These are phyloP conservation scores for Anastatica hierochuntica DNA, from an alignment of 345 rosid genomes.

Conservation along the genomic window DNA sequence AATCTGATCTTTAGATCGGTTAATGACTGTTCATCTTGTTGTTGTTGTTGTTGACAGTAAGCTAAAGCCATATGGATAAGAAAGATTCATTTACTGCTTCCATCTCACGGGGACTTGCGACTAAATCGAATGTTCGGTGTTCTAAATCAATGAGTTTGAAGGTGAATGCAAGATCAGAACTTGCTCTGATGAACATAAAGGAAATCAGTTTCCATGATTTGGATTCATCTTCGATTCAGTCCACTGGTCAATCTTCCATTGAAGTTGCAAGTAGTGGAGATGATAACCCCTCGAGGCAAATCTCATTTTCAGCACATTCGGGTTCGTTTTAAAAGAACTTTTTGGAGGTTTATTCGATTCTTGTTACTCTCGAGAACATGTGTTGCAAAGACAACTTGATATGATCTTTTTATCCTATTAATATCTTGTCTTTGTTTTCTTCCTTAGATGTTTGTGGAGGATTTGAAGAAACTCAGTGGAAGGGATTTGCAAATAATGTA, in stretches of 20 bases:
- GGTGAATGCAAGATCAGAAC: constrained; percentile 27
- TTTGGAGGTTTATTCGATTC: background rate
- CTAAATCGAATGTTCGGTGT: no score
- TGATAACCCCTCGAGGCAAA: constrained; percentile 25
- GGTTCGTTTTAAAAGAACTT: constrained; percentile 14
- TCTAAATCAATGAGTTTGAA: constrained; percentile 42
- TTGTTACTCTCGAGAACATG: no score
- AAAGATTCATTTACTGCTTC: constrained; percentile 33
- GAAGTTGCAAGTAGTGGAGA: constrained; percentile 47
- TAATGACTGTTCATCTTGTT: no score
- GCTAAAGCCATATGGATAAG: constrained; percentile 30
- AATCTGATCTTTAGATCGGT: background rate
- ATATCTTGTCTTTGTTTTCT: no score
- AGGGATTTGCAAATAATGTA: constrained; percentile 27
- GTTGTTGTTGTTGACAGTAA: no score
- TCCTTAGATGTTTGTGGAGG: constrained; percentile 34
- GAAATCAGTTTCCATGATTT: constrained; percentile 49
- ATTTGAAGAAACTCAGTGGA: constrained; percentile 29
- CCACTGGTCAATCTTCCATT: constrained; percentile 55
- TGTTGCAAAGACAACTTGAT: no score
- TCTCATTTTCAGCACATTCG: constrained; percentile 20
- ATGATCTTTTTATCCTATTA: no score
- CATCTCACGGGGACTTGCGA: constrained; percentile 27
- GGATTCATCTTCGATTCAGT: constrained; percentile 65
- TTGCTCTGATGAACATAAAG: constrained; percentile 28